phyloP scores from a whole-genome alignment of 306 rosid genomes.

The Mimosa bimucronata region DNA sequence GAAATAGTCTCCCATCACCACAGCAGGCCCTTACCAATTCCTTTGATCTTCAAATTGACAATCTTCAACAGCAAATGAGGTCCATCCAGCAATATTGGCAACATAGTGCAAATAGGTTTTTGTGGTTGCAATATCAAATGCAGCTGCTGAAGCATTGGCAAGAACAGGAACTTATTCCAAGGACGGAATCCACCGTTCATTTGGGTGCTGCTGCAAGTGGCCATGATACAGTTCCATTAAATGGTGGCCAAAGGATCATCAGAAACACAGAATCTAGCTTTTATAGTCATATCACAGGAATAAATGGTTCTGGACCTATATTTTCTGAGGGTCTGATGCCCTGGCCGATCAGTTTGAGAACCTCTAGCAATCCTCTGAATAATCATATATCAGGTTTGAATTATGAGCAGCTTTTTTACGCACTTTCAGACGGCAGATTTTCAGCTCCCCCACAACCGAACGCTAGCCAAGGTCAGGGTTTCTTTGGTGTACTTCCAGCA shows the following conservation, averaged over 20 bases:
- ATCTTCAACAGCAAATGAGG: conserved; percentile 29
- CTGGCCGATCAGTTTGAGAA: conserved; percentile 18
- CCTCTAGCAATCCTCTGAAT: conserved; percentile 23
- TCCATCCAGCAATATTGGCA: conserved; percentile 18
- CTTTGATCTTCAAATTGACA: conserved; percentile 26
- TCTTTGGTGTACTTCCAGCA: background rate
- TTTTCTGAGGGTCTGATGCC: conserved; percentile 6
- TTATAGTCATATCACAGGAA: background rate
- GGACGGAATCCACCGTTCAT: conserved; percentile 5
- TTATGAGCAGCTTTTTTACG: conserved; percentile 30
- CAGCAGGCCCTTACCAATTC: background rate
- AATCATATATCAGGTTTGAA: conserved; percentile 18
- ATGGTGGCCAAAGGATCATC: conserved; percentile 20
- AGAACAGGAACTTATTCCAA: conserved; percentile 13
- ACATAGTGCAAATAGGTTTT: background rate
- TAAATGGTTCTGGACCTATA: conserved; percentile 23
- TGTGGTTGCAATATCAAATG: conserved; percentile 24
- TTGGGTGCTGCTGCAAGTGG: conserved; percentile 7
- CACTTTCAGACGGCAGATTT: background rate
- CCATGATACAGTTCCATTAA: background rate
- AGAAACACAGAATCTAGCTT: conserved; percentile 22
- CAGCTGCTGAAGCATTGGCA: conserved; percentile 22
- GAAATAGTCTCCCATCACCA: background rate
- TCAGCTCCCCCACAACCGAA: background rate
- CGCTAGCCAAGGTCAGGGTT: conserved; percentile 26